Conservation (phyloP, 1,284 basidiomycete genomes). For the Vanrija sp. region DNA sequence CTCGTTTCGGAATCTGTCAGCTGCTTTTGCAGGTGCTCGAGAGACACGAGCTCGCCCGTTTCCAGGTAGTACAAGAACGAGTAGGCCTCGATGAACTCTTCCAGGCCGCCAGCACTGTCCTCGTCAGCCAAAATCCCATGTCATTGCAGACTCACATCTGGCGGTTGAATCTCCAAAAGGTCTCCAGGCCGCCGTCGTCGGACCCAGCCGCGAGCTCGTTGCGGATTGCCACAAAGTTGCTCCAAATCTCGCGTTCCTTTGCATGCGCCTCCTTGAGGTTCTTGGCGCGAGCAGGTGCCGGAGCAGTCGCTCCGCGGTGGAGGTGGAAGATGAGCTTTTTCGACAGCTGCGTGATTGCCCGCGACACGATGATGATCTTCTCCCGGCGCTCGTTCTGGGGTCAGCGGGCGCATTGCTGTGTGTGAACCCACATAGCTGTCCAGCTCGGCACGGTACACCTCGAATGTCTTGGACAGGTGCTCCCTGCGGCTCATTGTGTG, state of each 20-base stretch:
- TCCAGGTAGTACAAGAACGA: slow-evolving; percentile 86
- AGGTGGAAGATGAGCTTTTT: slow-evolving; percentile 94
- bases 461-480: slow-evolving; percentile 40
- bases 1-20: slow-evolving; percentile 53
- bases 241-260: slow-evolving; percentile 69
- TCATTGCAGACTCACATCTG: slow-evolving; percentile 62
- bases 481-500: slow-evolving; percentile 25
- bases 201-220: slow-evolving; percentile 56
- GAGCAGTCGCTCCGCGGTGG: slow-evolving; percentile 62
- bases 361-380: slow-evolving; percentile 50
- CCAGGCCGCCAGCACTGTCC: slow-evolving; percentile 55
- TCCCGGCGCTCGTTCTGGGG: slow-evolving; percentile 48
- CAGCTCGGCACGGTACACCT: slow-evolving; percentile 40
- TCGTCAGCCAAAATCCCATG: background rate
- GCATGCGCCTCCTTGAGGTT: slow-evolving; percentile 55
- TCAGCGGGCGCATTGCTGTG: background rate
- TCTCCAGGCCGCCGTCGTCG: slow-evolving; percentile 50
- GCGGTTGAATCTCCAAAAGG: slow-evolving; percentile 74
- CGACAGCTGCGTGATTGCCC: slow-evolving; percentile 86
- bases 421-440: slow-evolving; percentile 38
- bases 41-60: slow-evolving; percentile 65
- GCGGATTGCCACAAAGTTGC: slow-evolving; percentile 61
- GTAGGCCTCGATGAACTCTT: slow-evolving; percentile 91
- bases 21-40: slow-evolving; percentile 62
- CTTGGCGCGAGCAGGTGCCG: slow-evolving; percentile 36